A percentile compares a stretch with the other conserved stretches of the same genome.
These are phyloP conservation scores for Botryotinia globosa DNA, from an alignment of 2,329 filamentous ascomycete genomes.

Conservation along the genomic window DNA sequence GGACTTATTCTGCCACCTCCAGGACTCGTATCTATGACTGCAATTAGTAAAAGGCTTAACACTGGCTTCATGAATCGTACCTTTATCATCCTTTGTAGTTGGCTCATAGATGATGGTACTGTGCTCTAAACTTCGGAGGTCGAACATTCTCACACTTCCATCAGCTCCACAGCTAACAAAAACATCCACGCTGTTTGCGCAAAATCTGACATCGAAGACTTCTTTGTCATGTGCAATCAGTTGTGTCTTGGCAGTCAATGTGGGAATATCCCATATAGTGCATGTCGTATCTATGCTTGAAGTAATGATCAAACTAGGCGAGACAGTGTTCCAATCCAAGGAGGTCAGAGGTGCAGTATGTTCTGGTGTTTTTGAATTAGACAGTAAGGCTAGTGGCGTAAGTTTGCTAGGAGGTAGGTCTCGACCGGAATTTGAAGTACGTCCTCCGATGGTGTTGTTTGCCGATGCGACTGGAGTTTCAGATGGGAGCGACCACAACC, in stretches of 20 bases:
- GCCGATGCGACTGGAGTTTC: constrained; percentile 53
- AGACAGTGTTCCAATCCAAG: constrained; percentile 96
- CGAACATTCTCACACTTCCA: constrained; percentile 98
- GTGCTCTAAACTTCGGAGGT: constrained; percentile 91
- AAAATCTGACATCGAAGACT: constrained; percentile 97
- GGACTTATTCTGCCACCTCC: constrained; percentile 62
- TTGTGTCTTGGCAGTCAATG: constrained; percentile 95
- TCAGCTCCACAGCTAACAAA: constrained; percentile 98
- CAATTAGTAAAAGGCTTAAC: constrained; percentile 22
- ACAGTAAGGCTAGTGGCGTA: constrained; percentile 86
- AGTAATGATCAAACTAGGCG: constrained; percentile 95
- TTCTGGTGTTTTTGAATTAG: constrained; percentile 97
- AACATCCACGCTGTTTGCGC: constrained; percentile 95
- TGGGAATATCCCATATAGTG: constrained; percentile 99
- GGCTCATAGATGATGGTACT: constrained; percentile 99
- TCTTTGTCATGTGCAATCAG: constrained; percentile 98
- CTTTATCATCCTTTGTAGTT: constrained; percentile 75
- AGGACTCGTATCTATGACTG: constrained; percentile 46
- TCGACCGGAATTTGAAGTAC: constrained; percentile 57
- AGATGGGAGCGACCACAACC: constrained; percentile 86
- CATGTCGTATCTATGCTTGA: constrained; percentile 99
- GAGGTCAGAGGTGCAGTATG: constrained; percentile 96
- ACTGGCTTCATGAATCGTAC: constrained; percentile 45
- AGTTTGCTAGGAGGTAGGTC: constrained; percentile 70
- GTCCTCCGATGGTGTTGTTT: constrained; percentile 64